A percentile compares a stretch with the other conserved stretches of the same genome.
Conservation (phyloP, 2,329 filamentous ascomycete genomes). For the Chrysoporthe puriensis region DNA sequence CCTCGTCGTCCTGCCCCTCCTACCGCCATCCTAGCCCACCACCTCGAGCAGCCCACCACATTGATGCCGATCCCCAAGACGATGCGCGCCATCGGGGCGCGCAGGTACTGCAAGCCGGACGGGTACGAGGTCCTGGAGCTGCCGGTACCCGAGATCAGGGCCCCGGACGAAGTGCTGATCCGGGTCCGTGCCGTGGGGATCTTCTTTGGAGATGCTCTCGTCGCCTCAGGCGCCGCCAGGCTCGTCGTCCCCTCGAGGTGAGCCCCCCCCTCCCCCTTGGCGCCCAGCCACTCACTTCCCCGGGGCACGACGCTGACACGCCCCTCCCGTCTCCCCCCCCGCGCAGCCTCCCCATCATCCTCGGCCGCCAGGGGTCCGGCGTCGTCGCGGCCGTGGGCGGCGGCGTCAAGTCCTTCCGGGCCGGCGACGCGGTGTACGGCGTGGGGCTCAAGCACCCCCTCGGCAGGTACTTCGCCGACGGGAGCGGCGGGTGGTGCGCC, state of each 20-base stretch:
- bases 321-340: neutral
- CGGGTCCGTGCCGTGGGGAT: conserved; percentile 43
- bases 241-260: conserved; percentile 37
- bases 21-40: neutral
- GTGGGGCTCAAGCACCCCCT: conserved; percentile 43
- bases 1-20: too few relatives aligned
- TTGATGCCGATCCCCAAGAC: conserved; percentile 15
- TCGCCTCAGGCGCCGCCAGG: conserved; percentile 34
- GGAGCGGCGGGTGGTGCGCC: conserved; percentile 40
- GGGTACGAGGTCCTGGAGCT: conserved; percentile 45
- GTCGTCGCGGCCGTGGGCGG: conserved; percentile 37
- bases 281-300: neutral
- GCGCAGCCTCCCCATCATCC: conserved; percentile 33
- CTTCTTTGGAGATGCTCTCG: conserved; percentile 41
- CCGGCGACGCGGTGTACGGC: conserved; percentile 46
- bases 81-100: conserved; percentile 47
- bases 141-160: conserved; percentile 48
- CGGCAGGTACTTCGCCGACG: conserved; percentile 27
- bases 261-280: conserved; percentile 22
- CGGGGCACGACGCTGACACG: conserved; percentile 4
- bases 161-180: conserved; percentile 49
- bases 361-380: conserved; percentile 37
- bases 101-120: conserved; percentile 43
- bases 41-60: neutral
- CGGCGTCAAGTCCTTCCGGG: conserved; percentile 35